A percentile compares a stretch with the other conserved stretches of the same genome.
phyloP scores from a whole-genome alignment of 2,329 filamentous ascomycete species.

The Torrubiellomyces zombiae region DNA sequence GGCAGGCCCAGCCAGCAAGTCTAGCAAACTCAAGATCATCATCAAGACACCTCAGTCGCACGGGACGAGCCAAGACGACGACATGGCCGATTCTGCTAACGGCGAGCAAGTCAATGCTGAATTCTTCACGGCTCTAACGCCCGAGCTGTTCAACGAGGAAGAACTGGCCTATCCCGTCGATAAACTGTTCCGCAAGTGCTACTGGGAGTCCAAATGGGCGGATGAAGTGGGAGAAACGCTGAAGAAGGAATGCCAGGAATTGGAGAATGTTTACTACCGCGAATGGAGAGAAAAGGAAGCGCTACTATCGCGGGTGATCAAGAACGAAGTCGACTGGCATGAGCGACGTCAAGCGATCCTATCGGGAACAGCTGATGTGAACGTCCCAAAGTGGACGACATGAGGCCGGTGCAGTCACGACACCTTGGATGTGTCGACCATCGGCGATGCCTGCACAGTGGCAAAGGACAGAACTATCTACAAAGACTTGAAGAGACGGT shows the following conservation, averaged over 20 bases:
- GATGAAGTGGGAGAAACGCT: conserved; percentile 49
- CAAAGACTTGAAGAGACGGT: too few species aligned
- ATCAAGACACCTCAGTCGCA: conserved; percentile 44
- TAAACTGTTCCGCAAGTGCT: conserved; percentile 50
- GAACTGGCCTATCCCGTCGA: conserved; percentile 45
- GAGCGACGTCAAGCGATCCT: conserved; percentile 39
- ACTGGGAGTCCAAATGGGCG: conserved; percentile 57
- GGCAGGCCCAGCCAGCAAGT: conserved; percentile 23
- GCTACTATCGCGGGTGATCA: conserved; percentile 54
- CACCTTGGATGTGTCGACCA: too few species aligned
- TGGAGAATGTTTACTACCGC: conserved; percentile 49
- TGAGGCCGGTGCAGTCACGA: too few species aligned
- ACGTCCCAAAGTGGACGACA: too few species aligned
- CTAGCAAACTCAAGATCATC: conserved; percentile 43
- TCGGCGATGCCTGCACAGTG: too few species aligned
- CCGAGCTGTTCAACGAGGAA: conserved; percentile 45
- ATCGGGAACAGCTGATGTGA: conserved; percentile 27
- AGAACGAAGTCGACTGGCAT: conserved; percentile 50
- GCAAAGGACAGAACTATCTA: too few species aligned
- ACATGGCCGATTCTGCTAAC: conserved; percentile 33
- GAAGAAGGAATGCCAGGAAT: conserved; percentile 44
- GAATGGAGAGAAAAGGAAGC: conserved; percentile 73
- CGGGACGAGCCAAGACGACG: conserved; percentile 37
- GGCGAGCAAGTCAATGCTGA: conserved; percentile 41
- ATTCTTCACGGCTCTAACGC: conserved; percentile 36